Evolutionary conservation across 169 alveolate genomes (phyloP), one percentile per base, ranked within the genome.

Genomic region (Plasmodium reichenowi): DNA sequence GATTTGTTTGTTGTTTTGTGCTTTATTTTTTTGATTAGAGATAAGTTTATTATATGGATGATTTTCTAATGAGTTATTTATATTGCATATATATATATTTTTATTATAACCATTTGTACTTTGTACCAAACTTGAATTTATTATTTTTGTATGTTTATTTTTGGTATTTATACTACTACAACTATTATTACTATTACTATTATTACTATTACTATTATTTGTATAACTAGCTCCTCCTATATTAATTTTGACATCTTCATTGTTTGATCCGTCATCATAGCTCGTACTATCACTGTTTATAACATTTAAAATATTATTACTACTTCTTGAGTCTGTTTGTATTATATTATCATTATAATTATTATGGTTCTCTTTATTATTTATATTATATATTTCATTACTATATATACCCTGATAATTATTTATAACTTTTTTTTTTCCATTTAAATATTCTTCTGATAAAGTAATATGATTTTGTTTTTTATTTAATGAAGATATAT

Each of bases 341-440:
- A n/a, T 60, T 52, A n/a, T 60, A n/a, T 60, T 7, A 59, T 24
- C 26, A 15, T 8, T 59, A 59, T n/a, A 20, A 62, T 62, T 62
- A 26, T 62, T 62, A 62, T 15, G 20, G 2, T 26, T n/a, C 8
- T 62, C 13, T 13, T 26, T 62, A 62, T 62, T 17, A 13, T 60
- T 60, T 60, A 17, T 60, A 60, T 20, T 13, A 60, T 22, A 60
- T 17, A 10, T 60, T 1, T 10, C 32, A 26, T 60, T 60, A 2
- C 47, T 60, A 15, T 60, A 10, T 17, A 15, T 22, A 7, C 32
- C 32, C 1, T 60, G n/a, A 17, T 60, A 17, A 20, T 22, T 60
- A 60, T 47, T 60, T 60, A 60, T n/a, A 17, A 60, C 5, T 7
- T 38, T 38, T 5, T 38, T 38, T 38, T 38, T 38, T 5, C 5